Percentiles rank a stretch among this genome's conserved stretches.
Conservation (phyloP, 495 filamentous ascomycete genomes). For the Penicillium atrosanguineum region DNA sequence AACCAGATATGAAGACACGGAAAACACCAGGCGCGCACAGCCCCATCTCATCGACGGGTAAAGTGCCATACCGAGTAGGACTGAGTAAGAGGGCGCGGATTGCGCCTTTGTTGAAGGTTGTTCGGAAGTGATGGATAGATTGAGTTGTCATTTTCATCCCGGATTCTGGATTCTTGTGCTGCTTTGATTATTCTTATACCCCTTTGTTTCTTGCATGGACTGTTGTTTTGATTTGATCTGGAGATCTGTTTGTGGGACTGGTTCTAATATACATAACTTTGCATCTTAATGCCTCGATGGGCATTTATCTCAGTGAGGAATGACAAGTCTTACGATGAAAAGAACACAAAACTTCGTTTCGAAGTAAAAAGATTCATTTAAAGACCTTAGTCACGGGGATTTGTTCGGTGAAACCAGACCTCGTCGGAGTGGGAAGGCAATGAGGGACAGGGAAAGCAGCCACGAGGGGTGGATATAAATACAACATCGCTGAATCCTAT, state of each 20-base stretch:
- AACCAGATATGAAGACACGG: conserved; percentile 8
- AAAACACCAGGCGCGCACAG: conserved; percentile 43
- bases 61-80: conserved; percentile 63
- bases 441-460: conserved; percentile 2
- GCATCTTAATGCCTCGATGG: neutral
- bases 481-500: neutral
- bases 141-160: neutral
- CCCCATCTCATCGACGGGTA: conserved; percentile 51
- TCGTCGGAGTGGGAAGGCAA: neutral
- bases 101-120: conserved; percentile 61
- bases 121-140: conserved; percentile 50
- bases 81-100: conserved; percentile 65
- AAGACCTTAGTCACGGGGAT: neutral
- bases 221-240: neutral
- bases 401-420: neutral
- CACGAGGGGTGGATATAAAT: conserved; percentile 10
- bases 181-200: conserved; percentile 22
- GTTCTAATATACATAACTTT: conserved; percentile 1
- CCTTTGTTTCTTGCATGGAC: conserved; percentile 1
- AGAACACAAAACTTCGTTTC: no score
- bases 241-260: neutral
- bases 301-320: neutral
- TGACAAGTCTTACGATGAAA: no score
- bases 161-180: neutral
- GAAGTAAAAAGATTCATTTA: neutral